These are phyloP conservation scores for Scolecobasidium constrictum DNA, from an alignment of 2,329 filamentous ascomycete species.

Conservation along the genomic window DNA sequence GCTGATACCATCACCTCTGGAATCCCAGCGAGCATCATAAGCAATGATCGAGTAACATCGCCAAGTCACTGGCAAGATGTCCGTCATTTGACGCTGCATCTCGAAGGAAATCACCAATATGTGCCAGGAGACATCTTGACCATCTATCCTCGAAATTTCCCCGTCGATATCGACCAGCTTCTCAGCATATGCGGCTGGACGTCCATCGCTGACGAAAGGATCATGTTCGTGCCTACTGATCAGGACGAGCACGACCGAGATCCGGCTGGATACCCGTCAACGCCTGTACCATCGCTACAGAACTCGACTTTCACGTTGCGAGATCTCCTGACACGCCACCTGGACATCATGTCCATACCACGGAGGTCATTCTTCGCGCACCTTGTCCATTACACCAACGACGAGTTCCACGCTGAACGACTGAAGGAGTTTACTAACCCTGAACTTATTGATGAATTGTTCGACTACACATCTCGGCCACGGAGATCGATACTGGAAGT, in stretches of 20 bases:
- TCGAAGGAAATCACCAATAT: conserved; percentile 36
- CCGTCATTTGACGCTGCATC: conserved; percentile 57
- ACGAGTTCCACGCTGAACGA: conserved; percentile 66
- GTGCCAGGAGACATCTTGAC: conserved; percentile 68
- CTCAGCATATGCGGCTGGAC: conserved; percentile 73
- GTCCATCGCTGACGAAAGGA: conserved; percentile 54
- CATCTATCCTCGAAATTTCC: conserved; percentile 80
- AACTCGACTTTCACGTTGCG: conserved; percentile 49
- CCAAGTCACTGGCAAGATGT: conserved; percentile 85
- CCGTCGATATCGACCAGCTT: conserved; percentile 66
- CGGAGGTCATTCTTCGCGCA: conserved; percentile 75
- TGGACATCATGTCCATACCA: conserved; percentile 86
- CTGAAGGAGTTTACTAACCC: conserved; percentile 74
- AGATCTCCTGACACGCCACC: conserved; percentile 64
- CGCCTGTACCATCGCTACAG: conserved; percentile 24
- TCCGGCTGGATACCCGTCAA: conserved; percentile 25
- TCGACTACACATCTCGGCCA: conserved; percentile 87
- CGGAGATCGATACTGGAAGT: conserved; percentile 87
- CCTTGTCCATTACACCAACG: conserved; percentile 62
- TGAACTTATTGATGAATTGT: conserved; percentile 78
- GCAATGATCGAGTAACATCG: conserved; percentile 68
- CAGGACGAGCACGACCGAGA: conserved; percentile 15
- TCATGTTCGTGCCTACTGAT: conserved; percentile 40
- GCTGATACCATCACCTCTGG: conserved; percentile 26
- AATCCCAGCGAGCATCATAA: conserved; percentile 45